Conservation (phyloP, 768 basidiomycete genomes). For the Saitozyma podzolica region DNA sequence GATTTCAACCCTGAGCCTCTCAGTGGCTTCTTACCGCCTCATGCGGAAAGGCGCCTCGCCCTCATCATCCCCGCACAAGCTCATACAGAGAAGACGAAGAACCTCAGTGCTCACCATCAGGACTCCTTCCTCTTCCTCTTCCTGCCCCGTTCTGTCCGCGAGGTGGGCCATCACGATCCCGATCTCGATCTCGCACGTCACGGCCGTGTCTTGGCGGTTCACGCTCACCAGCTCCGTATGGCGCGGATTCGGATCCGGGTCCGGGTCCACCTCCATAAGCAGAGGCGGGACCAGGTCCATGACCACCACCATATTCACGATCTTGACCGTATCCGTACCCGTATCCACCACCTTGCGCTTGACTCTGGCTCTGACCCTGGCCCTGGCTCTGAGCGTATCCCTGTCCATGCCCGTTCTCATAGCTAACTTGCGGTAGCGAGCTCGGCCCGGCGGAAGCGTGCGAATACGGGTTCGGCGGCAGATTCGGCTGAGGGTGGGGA, state of each 20-base stretch:
- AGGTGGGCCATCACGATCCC: slow-evolving; percentile 62
- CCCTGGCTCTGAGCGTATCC: too few species aligned
- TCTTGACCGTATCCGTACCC: too few species aligned
- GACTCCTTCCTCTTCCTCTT: slow-evolving; percentile 23
- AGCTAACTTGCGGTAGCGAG: too few species aligned
- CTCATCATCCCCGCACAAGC: not conserved
- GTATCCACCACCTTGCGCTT: too few species aligned
- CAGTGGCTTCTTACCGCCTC: too few species aligned
- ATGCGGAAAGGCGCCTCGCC: not conserved
- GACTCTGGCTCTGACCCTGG: too few species aligned
- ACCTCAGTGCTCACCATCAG: slow-evolving; percentile 25
- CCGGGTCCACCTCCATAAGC: not conserved
- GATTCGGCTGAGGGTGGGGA: too few species aligned
- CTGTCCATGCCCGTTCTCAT: too few species aligned
- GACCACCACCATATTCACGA: not conserved
- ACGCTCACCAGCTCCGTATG: not conserved
- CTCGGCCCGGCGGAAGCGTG: too few species aligned
- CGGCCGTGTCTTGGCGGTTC: not conserved
- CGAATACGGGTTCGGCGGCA: too few species aligned
- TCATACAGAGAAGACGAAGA: not conserved
- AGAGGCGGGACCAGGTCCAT: not conserved
- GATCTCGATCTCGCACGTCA: slow-evolving; percentile 57
- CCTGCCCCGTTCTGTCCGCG: slow-evolving; percentile 57
- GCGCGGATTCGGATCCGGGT: not conserved
- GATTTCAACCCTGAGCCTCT: not conserved